Base-by-base conservation (phyloP, 1,139 yeast species). In the Yamadazyma membranifaciens region DNA sequence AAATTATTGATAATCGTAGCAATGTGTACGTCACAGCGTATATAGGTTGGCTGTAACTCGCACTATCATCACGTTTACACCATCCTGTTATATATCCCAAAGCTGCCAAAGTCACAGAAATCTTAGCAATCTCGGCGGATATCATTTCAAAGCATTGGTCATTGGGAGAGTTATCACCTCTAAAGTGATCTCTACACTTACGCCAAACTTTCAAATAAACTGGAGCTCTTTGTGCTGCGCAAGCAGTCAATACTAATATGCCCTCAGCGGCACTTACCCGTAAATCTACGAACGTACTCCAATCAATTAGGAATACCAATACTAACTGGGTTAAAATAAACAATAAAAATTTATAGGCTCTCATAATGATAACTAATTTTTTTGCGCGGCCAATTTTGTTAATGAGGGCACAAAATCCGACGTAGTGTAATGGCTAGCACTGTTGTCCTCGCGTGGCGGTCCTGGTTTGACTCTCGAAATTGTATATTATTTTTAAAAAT, bases 1-100 rank as follows among this genome's bases (percentile, higher is more conserved):
- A 33, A 33, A 33, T 26, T 14, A 31, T 33, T 33, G 36, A 33
- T 33, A 26, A 25, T 15, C 14, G 14, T 26, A 33, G 31, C 36
- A 15, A 33, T 4, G 31, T 33, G 36, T 33, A 33, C 30, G 36
- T 33, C 31, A 33, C 36, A 33, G 31, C 36, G 31, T 33, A 33
- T 26, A 33, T n/a, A 33, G 31, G 16, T 33, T 25, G 30, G 11
- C 27, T n/a, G n/a, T n/a, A n/a, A n/a, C n/a, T n/a, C n/a, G n/a
- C 27, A 22, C 12, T 22, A 32, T 22, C 27, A 22, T 32, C 34
- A 33, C 36, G 36, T 26, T 26, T 33, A 26, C 26, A 33, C 36
- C 36, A 33, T 9, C 36, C 30, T 6, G 25, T 33, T 25, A 33
- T 33, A 33, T 33, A 33, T 16, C 36, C 31, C 24, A 33, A 26